phyloP scores from a whole-genome alignment of 2,329 filamentous ascomycete genomes.

The Pyrenochaeta sp. region DNA sequence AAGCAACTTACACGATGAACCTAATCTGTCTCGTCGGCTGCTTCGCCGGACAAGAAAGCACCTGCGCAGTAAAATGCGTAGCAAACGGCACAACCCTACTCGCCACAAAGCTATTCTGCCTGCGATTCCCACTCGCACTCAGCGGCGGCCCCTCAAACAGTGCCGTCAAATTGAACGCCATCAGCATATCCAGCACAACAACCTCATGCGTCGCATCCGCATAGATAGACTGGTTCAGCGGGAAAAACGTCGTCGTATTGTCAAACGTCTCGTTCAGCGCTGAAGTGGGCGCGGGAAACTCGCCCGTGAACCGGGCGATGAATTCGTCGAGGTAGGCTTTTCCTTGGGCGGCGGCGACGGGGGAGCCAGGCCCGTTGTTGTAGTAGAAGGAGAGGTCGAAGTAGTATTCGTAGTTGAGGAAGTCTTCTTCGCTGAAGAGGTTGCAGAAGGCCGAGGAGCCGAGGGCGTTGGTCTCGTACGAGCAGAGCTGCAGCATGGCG shows the following conservation, averaged over 20 bases:
- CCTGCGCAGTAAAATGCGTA: conserved; percentile 40
- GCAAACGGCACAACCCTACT: conserved; percentile 40
- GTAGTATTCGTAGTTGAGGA: conserved; percentile 55
- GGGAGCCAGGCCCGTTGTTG: conserved; percentile 41
- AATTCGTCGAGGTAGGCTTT: conserved; percentile 41
- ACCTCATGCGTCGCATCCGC: conserved; percentile 54
- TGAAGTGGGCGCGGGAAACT: conserved; percentile 26
- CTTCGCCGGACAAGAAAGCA: conserved; percentile 29
- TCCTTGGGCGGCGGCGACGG: conserved; percentile 41
- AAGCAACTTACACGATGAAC: conserved; percentile 41
- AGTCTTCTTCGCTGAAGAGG: conserved; percentile 54
- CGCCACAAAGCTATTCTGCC: conserved; percentile 34
- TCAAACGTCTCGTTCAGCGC: conserved; percentile 45
- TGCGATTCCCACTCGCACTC: conserved; percentile 22
- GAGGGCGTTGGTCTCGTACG: conserved; percentile 47
- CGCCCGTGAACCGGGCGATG: conserved; percentile 36
- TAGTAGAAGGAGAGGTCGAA: conserved; percentile 52
- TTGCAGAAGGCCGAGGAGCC: conserved; percentile 54
- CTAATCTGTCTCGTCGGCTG: conserved; percentile 36
- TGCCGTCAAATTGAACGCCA: conserved; percentile 40
- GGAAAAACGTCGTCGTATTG: conserved; percentile 52
- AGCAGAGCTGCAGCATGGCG: conserved; percentile 51
- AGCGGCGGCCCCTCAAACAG: conserved; percentile 36
- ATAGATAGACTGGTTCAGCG: conserved; percentile 54
- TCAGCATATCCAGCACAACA: conserved; percentile 38